These are phyloP conservation scores for Aspergillus diversus DNA, from an alignment of 495 filamentous ascomycete genomes.

Conservation along the genomic window DNA sequence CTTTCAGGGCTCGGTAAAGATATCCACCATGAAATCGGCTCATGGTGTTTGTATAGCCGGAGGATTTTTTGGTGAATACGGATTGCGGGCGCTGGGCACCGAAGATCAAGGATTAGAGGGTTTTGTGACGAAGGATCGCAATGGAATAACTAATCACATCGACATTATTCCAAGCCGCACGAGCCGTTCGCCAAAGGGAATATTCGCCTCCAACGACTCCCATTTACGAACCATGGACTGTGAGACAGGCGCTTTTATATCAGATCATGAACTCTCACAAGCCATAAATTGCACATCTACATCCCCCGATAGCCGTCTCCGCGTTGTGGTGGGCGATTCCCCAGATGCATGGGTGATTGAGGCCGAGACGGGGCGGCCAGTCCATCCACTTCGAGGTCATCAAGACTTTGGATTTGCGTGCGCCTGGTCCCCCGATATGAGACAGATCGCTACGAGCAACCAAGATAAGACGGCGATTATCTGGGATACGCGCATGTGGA, in stretches of 20 bases:
- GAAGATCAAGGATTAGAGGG: constrained; percentile 57
- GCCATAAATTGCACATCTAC: constrained; percentile 85
- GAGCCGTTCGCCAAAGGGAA: constrained; percentile 63
- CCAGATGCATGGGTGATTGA: constrained; percentile 62
- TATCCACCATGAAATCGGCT: constrained; percentile 72
- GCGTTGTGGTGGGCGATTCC: constrained; percentile 74
- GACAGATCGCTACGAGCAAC: constrained; percentile 85
- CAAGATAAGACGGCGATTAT: constrained; percentile 86
- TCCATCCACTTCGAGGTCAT: constrained; percentile 68
- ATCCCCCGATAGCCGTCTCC: constrained; percentile 77
- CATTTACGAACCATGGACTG: constrained; percentile 77
- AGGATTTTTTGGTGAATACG: constrained; percentile 81
- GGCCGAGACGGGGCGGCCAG: constrained; percentile 60
- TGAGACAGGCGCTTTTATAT: constrained; percentile 65
- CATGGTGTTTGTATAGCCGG: constrained; percentile 76
- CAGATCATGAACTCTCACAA: constrained; percentile 61
- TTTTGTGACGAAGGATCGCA: constrained; percentile 64
- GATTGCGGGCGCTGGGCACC: constrained; percentile 58
- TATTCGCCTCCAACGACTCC: constrained; percentile 84
- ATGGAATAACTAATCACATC: constrained; percentile 87
- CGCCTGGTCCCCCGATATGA: constrained; percentile 88
- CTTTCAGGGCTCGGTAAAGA: constrained; percentile 49
- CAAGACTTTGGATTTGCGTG: constrained; percentile 86
- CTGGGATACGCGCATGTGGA: constrained; percentile 82
- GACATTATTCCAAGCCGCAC: constrained; percentile 66